These are phyloP conservation scores for Limonium bicolor DNA, from an alignment of 148 eudicot species.

Conservation along the genomic window DNA sequence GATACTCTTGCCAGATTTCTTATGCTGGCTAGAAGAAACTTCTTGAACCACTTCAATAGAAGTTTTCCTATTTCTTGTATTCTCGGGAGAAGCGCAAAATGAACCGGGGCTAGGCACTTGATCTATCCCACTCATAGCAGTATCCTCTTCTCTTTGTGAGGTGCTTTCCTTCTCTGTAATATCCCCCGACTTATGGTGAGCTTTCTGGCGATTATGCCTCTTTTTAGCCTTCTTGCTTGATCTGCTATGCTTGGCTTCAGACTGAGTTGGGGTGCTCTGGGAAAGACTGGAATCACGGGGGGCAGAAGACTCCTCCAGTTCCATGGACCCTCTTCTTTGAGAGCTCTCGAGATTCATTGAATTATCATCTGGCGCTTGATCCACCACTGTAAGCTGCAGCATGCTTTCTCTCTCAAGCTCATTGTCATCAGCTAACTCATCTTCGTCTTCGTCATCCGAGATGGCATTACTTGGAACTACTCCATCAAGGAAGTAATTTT, in stretches of 20 bases:
- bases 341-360: slow-evolving; percentile 41
- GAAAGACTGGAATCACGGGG: slow-evolving; percentile 40
- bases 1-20: slow-evolving; percentile 26
- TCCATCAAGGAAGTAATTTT: slow-evolving; percentile 66
- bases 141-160: slow-evolving; percentile 67
- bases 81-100: slow-evolving; percentile 68
- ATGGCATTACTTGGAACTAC: slow-evolving; percentile 54
- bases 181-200: slow-evolving; percentile 59
- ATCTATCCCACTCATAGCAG: slow-evolving; percentile 90
- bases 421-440: slow-evolving; percentile 41
- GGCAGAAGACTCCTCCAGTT: slow-evolving; percentile 35
- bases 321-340: slow-evolving; percentile 22
- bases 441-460: slow-evolving; percentile 84
- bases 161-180: slow-evolving; percentile 53
- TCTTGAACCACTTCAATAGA: slow-evolving; percentile 38
- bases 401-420: slow-evolving; percentile 36
- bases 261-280: slow-evolving; percentile 32
- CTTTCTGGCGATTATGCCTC: slow-evolving; percentile 79
- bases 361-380: slow-evolving; percentile 29
- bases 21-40: slow-evolving; percentile 26
- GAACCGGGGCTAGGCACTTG: slow-evolving; percentile 75
- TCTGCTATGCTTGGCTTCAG: slow-evolving; percentile 82
- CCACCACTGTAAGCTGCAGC: slow-evolving; percentile 31
- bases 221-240: slow-evolving; percentile 92
- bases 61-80: slow-evolving; percentile 44